Evolutionary conservation across 208 protist species (phyloP).

Genomic region (Leptomonas pyrrhocoris): DNA sequence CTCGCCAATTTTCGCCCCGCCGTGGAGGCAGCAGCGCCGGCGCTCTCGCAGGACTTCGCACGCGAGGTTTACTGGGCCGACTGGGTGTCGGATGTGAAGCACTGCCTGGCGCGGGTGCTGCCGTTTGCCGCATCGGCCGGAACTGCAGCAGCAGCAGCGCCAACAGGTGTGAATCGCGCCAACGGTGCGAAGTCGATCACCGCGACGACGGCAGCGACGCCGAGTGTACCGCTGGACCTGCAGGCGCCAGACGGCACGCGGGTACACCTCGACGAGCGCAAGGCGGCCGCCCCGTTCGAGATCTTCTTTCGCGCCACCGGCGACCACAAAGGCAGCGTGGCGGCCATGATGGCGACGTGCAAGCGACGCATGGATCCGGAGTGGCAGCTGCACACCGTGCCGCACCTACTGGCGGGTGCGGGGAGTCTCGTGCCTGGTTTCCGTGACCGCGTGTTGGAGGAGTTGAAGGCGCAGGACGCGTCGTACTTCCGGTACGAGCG

Average conservation of each 20-base stretch:
- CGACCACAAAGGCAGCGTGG: slow-evolving; percentile 34
- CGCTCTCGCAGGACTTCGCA: slow-evolving; percentile 11
- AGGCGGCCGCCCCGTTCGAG: slow-evolving; percentile 49
- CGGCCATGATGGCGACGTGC: slow-evolving; percentile 51
- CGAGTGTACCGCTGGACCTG: slow-evolving; percentile 7
- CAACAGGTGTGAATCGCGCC: neutral
- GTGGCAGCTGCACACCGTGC: slow-evolving; percentile 71
- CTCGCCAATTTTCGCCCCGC: slow-evolving; percentile 27
- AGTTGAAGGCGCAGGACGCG: slow-evolving; percentile 68
- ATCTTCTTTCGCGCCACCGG: slow-evolving; percentile 49
- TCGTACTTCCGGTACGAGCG: slow-evolving; percentile 80
- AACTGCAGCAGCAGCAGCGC: neutral
- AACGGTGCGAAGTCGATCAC: neutral
- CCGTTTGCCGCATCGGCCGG: too few species aligned
- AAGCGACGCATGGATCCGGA: slow-evolving; percentile 70
- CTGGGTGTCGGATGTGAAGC: slow-evolving; percentile 47
- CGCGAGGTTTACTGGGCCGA: slow-evolving; percentile 26
- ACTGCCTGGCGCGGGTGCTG: slow-evolving; percentile 28
- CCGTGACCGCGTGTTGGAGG: slow-evolving; percentile 52
- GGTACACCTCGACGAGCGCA: slow-evolving; percentile 24
- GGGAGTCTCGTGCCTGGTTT: slow-evolving; percentile 53
- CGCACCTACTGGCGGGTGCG: slow-evolving; percentile 72
- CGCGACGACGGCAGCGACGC: neutral
- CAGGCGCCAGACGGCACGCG: slow-evolving; percentile 32
- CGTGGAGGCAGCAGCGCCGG: slow-evolving; percentile 21